Evolutionary conservation across 2,329 filamentous ascomycete species (phyloP), one percentile per base, ranked within the genome.

Genomic region (Aspergillus novofumigatus): DNA sequence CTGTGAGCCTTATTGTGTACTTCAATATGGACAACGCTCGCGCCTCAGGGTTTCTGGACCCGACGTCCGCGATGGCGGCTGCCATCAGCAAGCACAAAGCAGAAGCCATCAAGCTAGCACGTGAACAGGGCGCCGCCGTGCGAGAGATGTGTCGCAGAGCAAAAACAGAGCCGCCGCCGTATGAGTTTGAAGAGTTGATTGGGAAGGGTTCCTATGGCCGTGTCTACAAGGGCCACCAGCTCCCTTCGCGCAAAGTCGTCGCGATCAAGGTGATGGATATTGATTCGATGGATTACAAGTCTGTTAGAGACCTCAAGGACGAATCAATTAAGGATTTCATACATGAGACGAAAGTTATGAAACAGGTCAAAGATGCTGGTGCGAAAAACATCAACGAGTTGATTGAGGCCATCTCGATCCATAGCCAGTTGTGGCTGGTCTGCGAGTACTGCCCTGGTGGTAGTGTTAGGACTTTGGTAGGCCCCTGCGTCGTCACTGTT

Each of bases 381-480:
- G 85, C 84, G 2, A 80, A 81, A 61, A 86, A 86, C 57, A 81
- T 88, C 64, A 88, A 87, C 59, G 79, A 83, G 58, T 80, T 88
- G 44, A 83, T 86, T 59, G 85, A 87, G 63, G 84, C 85, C 0
- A 81, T 86, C 48, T 81, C 83, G 3, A 80, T 87, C 23, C 83
- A 87, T 62, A 84, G 83, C 52, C 84, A 87, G 63, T 74, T 88
- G 23, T 88, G 85, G 85, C 81, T 88, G 60, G 80, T 88, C 54
- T 86, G 82, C 69, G 85, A 87, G 67, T 87, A 87, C 67, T 86
- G 84, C 60, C 85, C 85, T 26, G 85, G 85, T 62, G 85, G 85
- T 53, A 88, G 85, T 71, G 81, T 88, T 6, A 80, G 84, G 57
- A 87, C 85, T 8, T 67, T 88, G 64, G 84, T 86, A 79, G 77